Conservation (phyloP, 2,329 filamentous ascomycete genomes). For the Diaporthe amygdali region DNA sequence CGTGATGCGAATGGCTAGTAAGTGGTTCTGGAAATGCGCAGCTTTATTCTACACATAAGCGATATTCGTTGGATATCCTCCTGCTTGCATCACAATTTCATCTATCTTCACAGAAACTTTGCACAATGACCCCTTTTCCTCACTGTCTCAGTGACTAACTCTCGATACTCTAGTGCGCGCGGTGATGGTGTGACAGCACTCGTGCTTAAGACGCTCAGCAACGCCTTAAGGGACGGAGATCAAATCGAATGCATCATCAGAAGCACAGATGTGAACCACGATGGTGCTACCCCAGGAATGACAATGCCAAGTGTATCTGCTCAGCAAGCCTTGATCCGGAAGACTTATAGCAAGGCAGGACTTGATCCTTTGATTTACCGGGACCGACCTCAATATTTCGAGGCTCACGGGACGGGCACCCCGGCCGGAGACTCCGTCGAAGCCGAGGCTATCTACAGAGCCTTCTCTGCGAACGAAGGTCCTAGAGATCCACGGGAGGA, state of each 20-base stretch:
- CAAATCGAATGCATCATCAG: slow-evolving; percentile 46
- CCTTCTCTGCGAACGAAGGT: slow-evolving; percentile 31
- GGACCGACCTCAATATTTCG: slow-evolving; percentile 44
- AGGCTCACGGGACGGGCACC: slow-evolving; percentile 41
- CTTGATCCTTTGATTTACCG: slow-evolving; percentile 33
- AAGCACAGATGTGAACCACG: slow-evolving; percentile 46
- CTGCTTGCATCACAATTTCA: too few species aligned
- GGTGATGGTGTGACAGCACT: slow-evolving; percentile 55
- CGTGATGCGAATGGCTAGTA: slow-evolving; percentile 51
- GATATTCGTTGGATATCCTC: too few species aligned
- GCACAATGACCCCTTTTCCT: too few species aligned
- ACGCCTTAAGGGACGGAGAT: slow-evolving; percentile 51
- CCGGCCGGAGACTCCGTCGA: slow-evolving; percentile 34
- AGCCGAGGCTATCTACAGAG: slow-evolving; percentile 38
- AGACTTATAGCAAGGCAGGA: slow-evolving; percentile 44
- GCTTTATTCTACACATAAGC: too few species aligned
- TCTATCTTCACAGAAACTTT: too few species aligned
- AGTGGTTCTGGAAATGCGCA: too few species aligned
- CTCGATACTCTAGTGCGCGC: slow-evolving; percentile 45
- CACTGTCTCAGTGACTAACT: too few species aligned
- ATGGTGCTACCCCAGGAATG: slow-evolving; percentile 52
- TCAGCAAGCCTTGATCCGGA: slow-evolving; percentile 44
- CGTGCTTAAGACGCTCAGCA: slow-evolving; percentile 49
- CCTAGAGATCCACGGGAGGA: not conserved
- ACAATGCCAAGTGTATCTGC: slow-evolving; percentile 50